Conservation (phyloP, 1,139 yeast genomes). For the Hansenula sp. region DNA sequence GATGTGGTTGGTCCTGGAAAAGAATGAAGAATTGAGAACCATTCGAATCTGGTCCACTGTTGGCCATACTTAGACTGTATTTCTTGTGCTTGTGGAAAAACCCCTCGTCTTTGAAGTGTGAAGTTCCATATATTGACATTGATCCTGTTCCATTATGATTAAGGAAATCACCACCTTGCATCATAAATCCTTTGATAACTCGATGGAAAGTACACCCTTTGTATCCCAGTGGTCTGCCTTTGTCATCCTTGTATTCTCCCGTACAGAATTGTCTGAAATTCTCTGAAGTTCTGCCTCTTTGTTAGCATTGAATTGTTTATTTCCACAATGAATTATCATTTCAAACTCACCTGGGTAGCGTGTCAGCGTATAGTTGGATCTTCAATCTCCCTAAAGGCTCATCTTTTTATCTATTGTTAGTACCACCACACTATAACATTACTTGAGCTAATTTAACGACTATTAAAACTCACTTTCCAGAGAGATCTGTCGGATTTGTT, state of each 20-base stretch:
- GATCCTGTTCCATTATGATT: constrained; percentile 44
- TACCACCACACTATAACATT: too few species aligned
- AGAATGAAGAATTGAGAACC: constrained; percentile 39
- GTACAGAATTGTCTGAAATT: constrained; percentile 55
- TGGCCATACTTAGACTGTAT: constrained; percentile 38
- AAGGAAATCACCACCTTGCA: constrained; percentile 41
- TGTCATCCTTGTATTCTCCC: constrained; percentile 39
- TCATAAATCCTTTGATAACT: constrained; percentile 21
- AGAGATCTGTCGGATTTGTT: constrained; percentile 1
- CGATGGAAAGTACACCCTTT: constrained; percentile 24
- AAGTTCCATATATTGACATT: constrained; percentile 33
- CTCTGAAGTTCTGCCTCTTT: constrained; percentile 34
- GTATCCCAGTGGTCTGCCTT: constrained; percentile 33
- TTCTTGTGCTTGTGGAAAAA: constrained; percentile 29
- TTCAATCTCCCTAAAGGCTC: constrained; percentile 39
- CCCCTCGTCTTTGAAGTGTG: constrained; percentile 30
- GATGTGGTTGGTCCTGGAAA: constrained; percentile 25
- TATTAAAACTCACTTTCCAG: not conserved
- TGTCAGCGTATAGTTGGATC: constrained; percentile 37
- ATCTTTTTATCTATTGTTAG: constrained; percentile 13
- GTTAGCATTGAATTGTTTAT: not conserved
- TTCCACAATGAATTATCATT: too few species aligned
- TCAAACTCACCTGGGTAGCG: constrained; percentile 38
- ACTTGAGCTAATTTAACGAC: too few species aligned
- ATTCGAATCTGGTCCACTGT: constrained; percentile 38